These are phyloP conservation scores for Exophiala sideris DNA, from an alignment of 2,329 filamentous ascomycete genomes.

Conservation along the genomic window DNA sequence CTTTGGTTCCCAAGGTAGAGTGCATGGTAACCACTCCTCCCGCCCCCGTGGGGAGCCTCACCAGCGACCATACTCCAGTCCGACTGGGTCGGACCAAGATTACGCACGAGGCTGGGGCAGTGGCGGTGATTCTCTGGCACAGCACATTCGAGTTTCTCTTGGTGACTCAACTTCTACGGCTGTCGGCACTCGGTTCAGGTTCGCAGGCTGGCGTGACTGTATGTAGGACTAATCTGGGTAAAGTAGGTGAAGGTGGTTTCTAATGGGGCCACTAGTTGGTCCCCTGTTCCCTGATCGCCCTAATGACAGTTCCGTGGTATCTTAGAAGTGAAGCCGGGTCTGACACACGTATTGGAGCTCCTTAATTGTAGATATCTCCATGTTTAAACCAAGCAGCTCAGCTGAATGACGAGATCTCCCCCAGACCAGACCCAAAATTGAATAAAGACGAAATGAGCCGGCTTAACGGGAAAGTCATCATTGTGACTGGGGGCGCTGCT, in stretches of 20 bases:
- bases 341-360: not conserved
- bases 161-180: not conserved
- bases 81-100: not conserved
- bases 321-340: not conserved
- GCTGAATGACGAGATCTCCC: not conserved
- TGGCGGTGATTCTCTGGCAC: not conserved
- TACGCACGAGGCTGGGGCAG: not conserved
- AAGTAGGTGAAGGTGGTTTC: not conserved
- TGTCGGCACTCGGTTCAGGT: not conserved
- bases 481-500: constrained; percentile 17
- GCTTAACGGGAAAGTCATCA: constrained; percentile 16
- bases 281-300: not conserved
- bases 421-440: not conserved
- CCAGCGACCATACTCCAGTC: not conserved
- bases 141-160: not conserved
- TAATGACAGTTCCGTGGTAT: not conserved
- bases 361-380: not conserved
- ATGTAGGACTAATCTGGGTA: not conserved
- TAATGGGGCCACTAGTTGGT: not conserved
- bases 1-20: not conserved
- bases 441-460: constrained; percentile 3
- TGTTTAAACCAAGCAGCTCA: not conserved
- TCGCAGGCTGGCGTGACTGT: not conserved
- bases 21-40: not conserved
- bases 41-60: no score